Percentiles rank a stretch among this genome's conserved stretches.
phyloP scores from a whole-genome alignment of 192 early-diverging fungal genomes.

The Entomortierella lignicola region DNA sequence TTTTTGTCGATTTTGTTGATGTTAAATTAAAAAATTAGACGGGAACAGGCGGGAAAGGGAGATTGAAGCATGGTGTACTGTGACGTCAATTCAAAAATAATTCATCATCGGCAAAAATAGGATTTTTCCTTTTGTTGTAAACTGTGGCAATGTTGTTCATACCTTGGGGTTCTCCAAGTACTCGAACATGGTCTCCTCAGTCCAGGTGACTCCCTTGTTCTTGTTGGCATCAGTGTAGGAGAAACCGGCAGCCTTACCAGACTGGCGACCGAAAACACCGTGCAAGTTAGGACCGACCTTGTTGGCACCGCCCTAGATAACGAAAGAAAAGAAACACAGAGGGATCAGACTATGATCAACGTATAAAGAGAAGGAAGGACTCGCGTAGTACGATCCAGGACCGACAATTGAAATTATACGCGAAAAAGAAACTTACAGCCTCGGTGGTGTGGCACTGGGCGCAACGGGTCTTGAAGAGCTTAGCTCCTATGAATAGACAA shows the following conservation, averaged over 20 bases:
- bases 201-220: conserved; percentile 87
- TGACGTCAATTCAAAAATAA: neutral
- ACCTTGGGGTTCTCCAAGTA: conserved; percentile 99
- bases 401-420: neutral
- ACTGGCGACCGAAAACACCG: conserved; percentile 91
- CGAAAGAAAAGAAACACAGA: neutral
- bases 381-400: neutral
- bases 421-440: conserved; percentile 31
- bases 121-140: neutral
- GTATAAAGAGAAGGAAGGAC: neutral
- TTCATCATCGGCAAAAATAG: neutral
- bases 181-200: conserved; percentile 90
- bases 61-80: too few species aligned
- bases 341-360: neutral
- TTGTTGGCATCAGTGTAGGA: conserved; percentile 94
- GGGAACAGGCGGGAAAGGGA: too few species aligned
- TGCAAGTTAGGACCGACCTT: conserved; percentile 98
- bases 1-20: too few species aligned
- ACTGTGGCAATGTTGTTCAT: neutral
- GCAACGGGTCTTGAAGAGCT: conserved; percentile 96
- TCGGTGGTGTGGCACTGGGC: conserved; percentile 98
- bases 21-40: too few species aligned
- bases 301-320: conserved; percentile 78
- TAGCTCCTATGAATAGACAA: conserved; percentile 32
- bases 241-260: conserved; percentile 88